A percentile compares a stretch with the other conserved stretches of the same genome.
Evolutionary conservation across 768 basidiomycete genomes (phyloP).

Genomic region (Termitomyces sp.): DNA sequence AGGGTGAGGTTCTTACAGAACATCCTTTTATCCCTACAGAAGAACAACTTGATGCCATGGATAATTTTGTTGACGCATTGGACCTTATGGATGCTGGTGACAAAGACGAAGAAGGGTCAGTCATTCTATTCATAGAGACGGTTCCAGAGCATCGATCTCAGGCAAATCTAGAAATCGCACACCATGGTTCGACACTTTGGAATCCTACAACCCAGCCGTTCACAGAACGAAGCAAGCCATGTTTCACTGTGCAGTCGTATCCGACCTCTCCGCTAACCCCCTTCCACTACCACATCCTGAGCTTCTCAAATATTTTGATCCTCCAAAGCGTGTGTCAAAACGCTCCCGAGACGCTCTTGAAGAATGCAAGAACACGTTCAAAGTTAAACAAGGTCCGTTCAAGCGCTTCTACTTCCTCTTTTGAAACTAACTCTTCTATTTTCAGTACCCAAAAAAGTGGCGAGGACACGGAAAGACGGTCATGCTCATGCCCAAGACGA

Average conservation of each 20-base stretch:
- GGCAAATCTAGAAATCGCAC: constrained; percentile 42
- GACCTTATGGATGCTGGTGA: constrained; percentile 78
- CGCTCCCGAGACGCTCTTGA: constrained; percentile 53
- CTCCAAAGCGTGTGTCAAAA: constrained; percentile 68
- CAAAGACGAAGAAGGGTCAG: constrained; percentile 70
- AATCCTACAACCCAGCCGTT: constrained; percentile 86
- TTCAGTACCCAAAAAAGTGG: constrained; percentile 62
- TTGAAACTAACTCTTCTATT: neutral
- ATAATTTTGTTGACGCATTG: constrained; percentile 83
- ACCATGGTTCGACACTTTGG: constrained; percentile 74
- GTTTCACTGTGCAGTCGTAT: constrained; percentile 80
- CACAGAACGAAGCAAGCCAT: constrained; percentile 93
- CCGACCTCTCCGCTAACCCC: constrained; percentile 70
- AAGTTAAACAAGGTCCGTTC: constrained; percentile 69
- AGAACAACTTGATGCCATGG: constrained; percentile 79
- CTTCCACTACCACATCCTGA: constrained; percentile 86
- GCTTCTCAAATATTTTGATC: constrained; percentile 77
- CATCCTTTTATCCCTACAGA: constrained; percentile 85
- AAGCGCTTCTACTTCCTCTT: neutral
- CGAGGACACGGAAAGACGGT: constrained; percentile 54
- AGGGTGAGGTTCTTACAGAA: constrained; percentile 65
- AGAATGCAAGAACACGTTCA: constrained; percentile 62
- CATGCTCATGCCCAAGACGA: constrained; percentile 64
- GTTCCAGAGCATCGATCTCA: neutral
- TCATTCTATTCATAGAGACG: constrained; percentile 11